phyloP scores from a whole-genome alignment of 805 yeast genomes.

The Zygotorulaspora sp. region DNA sequence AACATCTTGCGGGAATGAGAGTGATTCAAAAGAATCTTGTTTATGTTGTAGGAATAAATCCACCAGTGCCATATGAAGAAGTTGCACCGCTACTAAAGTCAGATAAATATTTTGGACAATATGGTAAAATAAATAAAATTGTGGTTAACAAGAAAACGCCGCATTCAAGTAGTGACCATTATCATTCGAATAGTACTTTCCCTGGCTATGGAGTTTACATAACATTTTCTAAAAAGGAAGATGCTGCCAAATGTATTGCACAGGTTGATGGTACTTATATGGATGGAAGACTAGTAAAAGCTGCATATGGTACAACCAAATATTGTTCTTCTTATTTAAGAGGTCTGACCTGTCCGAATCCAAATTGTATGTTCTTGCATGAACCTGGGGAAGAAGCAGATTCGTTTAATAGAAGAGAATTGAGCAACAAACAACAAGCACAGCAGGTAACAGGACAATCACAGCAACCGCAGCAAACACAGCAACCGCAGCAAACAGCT shows the following conservation, averaged over 20 bases:
- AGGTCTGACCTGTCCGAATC: constrained; percentile 96
- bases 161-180: constrained; percentile 27
- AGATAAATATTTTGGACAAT: constrained; percentile 96
- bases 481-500: constrained; percentile 4
- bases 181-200: constrained; percentile 29
- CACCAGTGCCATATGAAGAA: constrained; percentile 72
- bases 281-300: constrained; percentile 85
- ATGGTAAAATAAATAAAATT: constrained; percentile 89
- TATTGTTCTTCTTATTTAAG: constrained; percentile 94
- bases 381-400: constrained; percentile 99
- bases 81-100: constrained; percentile 76
- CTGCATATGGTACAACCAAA: constrained; percentile 98
- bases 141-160: constrained; percentile 80
- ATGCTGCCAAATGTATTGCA: constrained; percentile 87
- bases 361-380: constrained; percentile 97
- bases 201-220: constrained; percentile 94
- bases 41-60: constrained; percentile 89
- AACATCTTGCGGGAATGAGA: constrained; percentile 92
- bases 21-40: constrained; percentile 98
- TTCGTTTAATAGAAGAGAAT: constrained; percentile 69
- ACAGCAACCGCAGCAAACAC: constrained; percentile 10
- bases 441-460: constrained; percentile 28
- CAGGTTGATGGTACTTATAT: constrained; percentile 89
- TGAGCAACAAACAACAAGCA: constrained; percentile 34
- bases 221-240: constrained; percentile 88